These are phyloP conservation scores for Aurifilum marmelostoma DNA, from an alignment of 2,329 filamentous ascomycete species.

Conservation along the genomic window DNA sequence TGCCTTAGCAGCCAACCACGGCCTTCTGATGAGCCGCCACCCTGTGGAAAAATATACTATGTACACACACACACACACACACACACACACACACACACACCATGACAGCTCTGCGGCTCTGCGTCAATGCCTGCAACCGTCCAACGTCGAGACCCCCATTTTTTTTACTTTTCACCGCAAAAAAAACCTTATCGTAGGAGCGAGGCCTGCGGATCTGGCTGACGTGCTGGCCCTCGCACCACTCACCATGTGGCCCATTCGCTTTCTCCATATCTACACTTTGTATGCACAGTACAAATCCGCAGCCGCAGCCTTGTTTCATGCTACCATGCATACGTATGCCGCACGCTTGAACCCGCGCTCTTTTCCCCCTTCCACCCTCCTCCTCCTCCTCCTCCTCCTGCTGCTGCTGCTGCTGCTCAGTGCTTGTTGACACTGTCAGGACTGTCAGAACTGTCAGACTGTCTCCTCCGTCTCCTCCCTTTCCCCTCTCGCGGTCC, in stretches of 20 bases:
- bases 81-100: too few species aligned
- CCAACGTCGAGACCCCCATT: background rate
- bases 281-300: background rate
- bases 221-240: background rate
- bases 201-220: background rate
- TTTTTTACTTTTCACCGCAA: constrained; percentile 1
- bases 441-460: too few species aligned
- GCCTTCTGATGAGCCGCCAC: background rate
- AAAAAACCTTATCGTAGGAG: background rate
- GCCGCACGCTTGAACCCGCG: too few species aligned
- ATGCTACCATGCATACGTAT: background rate
- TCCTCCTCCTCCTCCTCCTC: too few species aligned
- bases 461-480: background rate
- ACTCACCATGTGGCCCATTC: background rate
- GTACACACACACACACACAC: too few species aligned
- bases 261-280: background rate
- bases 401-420: background rate
- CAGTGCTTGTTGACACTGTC: background rate
- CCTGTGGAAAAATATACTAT: too few species aligned
- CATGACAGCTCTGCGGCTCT: constrained; percentile 13
- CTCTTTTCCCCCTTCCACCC: background rate
- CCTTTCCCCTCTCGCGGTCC: background rate
- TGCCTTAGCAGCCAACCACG: background rate
- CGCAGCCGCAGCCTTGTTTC: constrained; percentile 1
- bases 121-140: constrained; percentile 5